Evolutionary conservation across 2,329 filamentous ascomycete genomes (phyloP), one percentile per base, ranked within the genome.

Genomic region (Diplodia mutila): DNA sequence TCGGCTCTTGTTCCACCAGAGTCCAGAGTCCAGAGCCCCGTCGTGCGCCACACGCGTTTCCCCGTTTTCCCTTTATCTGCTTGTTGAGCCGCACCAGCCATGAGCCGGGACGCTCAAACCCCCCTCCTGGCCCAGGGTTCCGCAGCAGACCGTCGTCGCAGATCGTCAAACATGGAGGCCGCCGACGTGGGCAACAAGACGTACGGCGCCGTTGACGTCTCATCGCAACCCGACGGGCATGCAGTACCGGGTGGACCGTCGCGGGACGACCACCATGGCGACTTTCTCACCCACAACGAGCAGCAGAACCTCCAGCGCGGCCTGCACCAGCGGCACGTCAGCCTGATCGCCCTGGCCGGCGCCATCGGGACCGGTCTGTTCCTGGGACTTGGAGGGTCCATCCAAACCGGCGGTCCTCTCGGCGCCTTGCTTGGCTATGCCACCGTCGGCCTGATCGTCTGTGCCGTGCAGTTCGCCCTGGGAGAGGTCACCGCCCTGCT

Each of bases 331-430:
- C 78, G 84, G 69, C 85, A 86, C 70, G 83, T 86, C 64, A 79
- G 85, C 68, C 80, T 81, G 70, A 89, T 88, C 72, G 86, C 86
- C 23, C 80, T 89, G 8, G 86, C 85, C 66, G 86, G 86, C 69
- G 85, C 85, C 9, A 88, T 88, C 66, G 76, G 76, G 55, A 73
- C 70, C n/a, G 68, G 69, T 27, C 51, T 86, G 0, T 87, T 88
- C 74, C 78, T 87, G 11, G 83, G 83, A 55, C 83, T 84, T 1
- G 86, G 85, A 48, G 78, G 81, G 68, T 83, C 84, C 1, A 82
- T 88, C 37, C 80, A 81, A 27, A 82, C 80, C 27, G 85, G 81
- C 32, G 85, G 84, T 3, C 85, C 85, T 2, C 77, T 85, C 0
- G 84, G 83, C 25, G 79, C 85, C 29, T 75, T 87, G 0, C 74